These are phyloP conservation scores for Taphrina betulina DNA, from an alignment of 1,139 yeast genomes.

Conservation along the genomic window DNA sequence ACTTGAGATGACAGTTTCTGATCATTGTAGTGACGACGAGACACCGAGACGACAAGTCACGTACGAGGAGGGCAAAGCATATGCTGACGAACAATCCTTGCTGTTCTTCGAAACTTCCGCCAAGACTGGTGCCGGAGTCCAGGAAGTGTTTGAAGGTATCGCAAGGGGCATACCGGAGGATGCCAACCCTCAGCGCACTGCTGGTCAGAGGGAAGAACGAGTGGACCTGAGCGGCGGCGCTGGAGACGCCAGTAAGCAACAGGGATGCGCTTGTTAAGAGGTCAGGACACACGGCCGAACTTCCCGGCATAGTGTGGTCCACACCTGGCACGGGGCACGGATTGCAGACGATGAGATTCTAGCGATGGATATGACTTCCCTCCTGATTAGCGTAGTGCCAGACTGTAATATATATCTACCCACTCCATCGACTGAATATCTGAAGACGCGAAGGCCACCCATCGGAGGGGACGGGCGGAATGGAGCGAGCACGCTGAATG, in stretches of 20 bases:
- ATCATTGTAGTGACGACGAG: conserved; percentile 1
- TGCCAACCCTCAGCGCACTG: conserved; percentile 3
- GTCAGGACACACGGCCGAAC: too few relatives aligned
- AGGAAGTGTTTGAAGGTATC: conserved; percentile 85
- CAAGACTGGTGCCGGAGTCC: conserved; percentile 85
- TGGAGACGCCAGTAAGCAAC: conserved; percentile 14
- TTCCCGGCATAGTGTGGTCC: too few relatives aligned
- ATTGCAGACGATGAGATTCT: too few relatives aligned
- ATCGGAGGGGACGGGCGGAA: too few relatives aligned
- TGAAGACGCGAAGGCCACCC: too few relatives aligned
- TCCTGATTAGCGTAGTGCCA: too few relatives aligned
- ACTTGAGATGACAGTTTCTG: background rate
- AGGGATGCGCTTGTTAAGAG: conserved; percentile 27
- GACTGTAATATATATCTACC: too few relatives aligned
- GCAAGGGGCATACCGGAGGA: conserved; percentile 48
- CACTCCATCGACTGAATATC: too few relatives aligned
- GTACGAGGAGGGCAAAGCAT: conserved; percentile 75
- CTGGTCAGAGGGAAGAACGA: conserved; percentile 30
- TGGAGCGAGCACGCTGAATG: too few relatives aligned
- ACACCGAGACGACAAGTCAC: conserved; percentile 68
- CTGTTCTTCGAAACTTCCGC: conserved; percentile 95
- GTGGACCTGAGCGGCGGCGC: conserved; percentile 24
- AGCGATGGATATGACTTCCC: too few relatives aligned
- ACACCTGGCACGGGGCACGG: too few relatives aligned
- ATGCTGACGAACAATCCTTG: conserved; percentile 81